Evolutionary conservation across 2,329 filamentous ascomycete genomes (phyloP).

Genomic region (Endothia cerciana): DNA sequence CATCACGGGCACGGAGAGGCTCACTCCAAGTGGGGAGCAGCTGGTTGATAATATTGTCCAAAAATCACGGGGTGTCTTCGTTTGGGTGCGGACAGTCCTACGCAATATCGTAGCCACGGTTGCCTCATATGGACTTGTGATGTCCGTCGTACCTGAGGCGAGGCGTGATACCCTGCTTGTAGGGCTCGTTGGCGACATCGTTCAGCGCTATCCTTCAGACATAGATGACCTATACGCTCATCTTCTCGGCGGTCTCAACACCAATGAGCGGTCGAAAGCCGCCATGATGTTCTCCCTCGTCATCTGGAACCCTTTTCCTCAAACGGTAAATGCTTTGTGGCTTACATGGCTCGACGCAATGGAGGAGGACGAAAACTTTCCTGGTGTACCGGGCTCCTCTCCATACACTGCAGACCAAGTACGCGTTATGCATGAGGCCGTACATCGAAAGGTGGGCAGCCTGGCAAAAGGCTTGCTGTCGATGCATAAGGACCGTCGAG

Average conservation of each 20-base stretch:
- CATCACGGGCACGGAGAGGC: neutral
- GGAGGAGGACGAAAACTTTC: neutral
- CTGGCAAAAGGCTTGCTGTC: slow-evolving; percentile 1
- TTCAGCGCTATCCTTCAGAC: neutral
- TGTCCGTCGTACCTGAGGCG: too few species aligned
- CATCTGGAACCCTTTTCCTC: neutral
- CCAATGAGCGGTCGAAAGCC: neutral
- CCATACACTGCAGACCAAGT: slow-evolving; percentile 1
- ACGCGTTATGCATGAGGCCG: neutral
- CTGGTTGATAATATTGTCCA: neutral
- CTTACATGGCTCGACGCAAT: slow-evolving; percentile 1
- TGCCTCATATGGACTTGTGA: too few species aligned
- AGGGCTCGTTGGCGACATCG: neutral
- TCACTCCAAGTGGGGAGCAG: neutral
- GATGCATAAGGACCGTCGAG: slow-evolving; percentile 1
- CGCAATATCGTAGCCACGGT: neutral
- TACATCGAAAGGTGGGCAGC: neutral
- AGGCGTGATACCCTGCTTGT: neutral
- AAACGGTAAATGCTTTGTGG: slow-evolving; percentile 8
- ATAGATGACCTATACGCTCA: neutral
- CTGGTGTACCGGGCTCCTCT: neutral
- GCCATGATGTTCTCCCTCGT: neutral
- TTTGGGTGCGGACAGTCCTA: slow-evolving; percentile 7
- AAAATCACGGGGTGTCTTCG: neutral
- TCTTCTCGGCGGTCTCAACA: neutral